Conservation (phyloP, 768 basidiomycete genomes). For the Austroboletus eburneus region DNA sequence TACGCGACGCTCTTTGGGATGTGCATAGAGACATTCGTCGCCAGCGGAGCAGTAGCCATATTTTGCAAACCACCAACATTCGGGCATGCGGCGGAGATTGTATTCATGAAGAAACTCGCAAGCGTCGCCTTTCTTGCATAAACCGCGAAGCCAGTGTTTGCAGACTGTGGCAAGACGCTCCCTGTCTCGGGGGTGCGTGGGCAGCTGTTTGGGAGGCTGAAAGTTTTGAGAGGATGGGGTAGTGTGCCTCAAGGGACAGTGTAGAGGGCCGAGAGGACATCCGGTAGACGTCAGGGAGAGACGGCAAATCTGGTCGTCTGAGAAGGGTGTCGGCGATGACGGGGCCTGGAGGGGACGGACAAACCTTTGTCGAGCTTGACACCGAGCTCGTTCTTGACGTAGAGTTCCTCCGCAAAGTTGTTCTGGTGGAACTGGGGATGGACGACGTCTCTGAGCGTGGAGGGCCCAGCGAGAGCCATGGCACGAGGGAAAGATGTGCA, state of each 20-base stretch:
- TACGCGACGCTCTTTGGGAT: slow-evolving; percentile 85
- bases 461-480: slow-evolving; percentile 49
- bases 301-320: slow-evolving; percentile 94
- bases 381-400: slow-evolving; percentile 76
- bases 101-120: slow-evolving; percentile 99
- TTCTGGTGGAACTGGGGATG: slow-evolving; percentile 94
- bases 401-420: slow-evolving; percentile 76
- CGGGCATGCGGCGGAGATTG: slow-evolving; percentile 95
- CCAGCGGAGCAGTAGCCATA: slow-evolving; percentile 97
- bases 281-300: slow-evolving; percentile 76
- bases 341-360: background rate
- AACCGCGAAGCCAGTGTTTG: slow-evolving; percentile 96
- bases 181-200: slow-evolving; percentile 78
- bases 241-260: slow-evolving; percentile 92
- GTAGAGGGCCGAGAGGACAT: slow-evolving; percentile 86
- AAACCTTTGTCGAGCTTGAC: slow-evolving; percentile 90
- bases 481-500: background rate
- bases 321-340: slow-evolving; percentile 1
- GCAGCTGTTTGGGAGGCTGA: slow-evolving; percentile 77
- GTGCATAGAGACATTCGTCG: slow-evolving; percentile 95
- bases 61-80: slow-evolving; percentile 99
- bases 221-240: slow-evolving; percentile 86
- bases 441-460: slow-evolving; percentile 63
- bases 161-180: slow-evolving; percentile 90
- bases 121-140: slow-evolving; percentile 96